Evolutionary conservation across 2,329 filamentous ascomycete genomes (phyloP), one percentile per base, ranked within the genome.

Genomic region (Whalleya microplaca): DNA sequence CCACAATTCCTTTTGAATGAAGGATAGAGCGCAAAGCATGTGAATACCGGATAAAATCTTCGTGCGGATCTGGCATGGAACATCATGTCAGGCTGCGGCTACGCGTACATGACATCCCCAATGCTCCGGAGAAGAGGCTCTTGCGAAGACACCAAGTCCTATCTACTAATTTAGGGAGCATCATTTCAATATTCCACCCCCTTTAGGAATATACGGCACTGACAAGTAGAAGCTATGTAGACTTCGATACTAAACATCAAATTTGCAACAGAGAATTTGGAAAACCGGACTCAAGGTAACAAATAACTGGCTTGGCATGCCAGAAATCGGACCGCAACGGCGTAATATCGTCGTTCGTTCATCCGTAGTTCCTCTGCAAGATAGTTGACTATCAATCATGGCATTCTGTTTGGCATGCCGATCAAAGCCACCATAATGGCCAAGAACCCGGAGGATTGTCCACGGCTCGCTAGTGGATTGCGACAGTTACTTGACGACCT

Each of bases 361-460:
- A 43, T 48, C 49, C 46, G 48, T 46, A 43, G 41, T 27, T 45
- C 42, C 48, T 42, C 19, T 48, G 14, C 27, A 53, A 41, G 23
- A 37, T 49, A 56, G 58, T 48, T 58, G 58, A 50, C 55, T 57
- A 53, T 61, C 50, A 56, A 42, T 42, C 48, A 63, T 58, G 57
- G 60, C 55, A 58, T 56, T 48, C 57, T 55, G 60, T 43, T 48
- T 45, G 42, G 57, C 48, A 61, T 53, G 60, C 48, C 50, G 53
- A 63, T 58, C 55, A 52, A 60, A 63, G 60, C 57, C 57, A 61
- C 57, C 46, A 44, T 23, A 29, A 51, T 41, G 56, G 23, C 18
- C 37, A 37, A 53, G 51, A 45, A 54, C 41, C 60, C 55, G 60
- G 55, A 58, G 45, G 51, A 46, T 44, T 49, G 16, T 50, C 21